These are phyloP conservation scores for Suillus spraguei DNA, from an alignment of 768 basidiomycete species.

Conservation along the genomic window DNA sequence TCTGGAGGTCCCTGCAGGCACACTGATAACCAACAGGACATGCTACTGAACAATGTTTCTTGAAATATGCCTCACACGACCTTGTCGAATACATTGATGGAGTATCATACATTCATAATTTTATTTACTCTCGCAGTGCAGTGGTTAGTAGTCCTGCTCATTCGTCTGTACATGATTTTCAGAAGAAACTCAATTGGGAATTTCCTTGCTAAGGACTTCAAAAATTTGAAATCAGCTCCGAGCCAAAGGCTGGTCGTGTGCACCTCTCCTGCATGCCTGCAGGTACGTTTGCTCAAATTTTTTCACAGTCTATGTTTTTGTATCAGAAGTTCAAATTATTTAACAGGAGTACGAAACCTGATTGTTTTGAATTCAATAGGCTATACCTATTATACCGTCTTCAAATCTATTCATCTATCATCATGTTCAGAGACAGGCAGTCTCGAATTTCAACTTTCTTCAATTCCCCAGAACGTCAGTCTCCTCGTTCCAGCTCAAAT, in stretches of 20 bases:
- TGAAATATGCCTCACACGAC: too few species aligned
- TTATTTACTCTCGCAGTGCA: too few species aligned
- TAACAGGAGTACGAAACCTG: neutral
- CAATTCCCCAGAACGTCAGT: constrained; percentile 53
- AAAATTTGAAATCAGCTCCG: neutral
- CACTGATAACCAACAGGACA: too few species aligned
- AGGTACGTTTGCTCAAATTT: neutral
- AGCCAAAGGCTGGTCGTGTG: neutral
- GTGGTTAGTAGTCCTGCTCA: too few species aligned
- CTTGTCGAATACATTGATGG: too few species aligned
- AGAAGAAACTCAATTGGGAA: neutral
- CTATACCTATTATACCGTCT: too few species aligned
- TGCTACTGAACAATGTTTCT: too few species aligned
- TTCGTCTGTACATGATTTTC: neutral
- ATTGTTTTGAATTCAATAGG: neutral
- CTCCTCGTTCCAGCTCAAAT: constrained; percentile 61
- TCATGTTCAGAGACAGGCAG: constrained; percentile 39
- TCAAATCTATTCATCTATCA: neutral
- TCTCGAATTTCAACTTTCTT: constrained; percentile 45
- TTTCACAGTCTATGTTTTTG: neutral
- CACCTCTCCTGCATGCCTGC: neutral
- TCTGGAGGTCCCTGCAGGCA: too few species aligned
- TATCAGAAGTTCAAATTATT: neutral
- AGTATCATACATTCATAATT: too few species aligned
- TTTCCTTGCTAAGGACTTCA: neutral